Evolutionary conservation across 2,329 filamentous ascomycete species (phyloP), one percentile per base, ranked within the genome.

Genomic region (Paecilomyces variotii): DNA sequence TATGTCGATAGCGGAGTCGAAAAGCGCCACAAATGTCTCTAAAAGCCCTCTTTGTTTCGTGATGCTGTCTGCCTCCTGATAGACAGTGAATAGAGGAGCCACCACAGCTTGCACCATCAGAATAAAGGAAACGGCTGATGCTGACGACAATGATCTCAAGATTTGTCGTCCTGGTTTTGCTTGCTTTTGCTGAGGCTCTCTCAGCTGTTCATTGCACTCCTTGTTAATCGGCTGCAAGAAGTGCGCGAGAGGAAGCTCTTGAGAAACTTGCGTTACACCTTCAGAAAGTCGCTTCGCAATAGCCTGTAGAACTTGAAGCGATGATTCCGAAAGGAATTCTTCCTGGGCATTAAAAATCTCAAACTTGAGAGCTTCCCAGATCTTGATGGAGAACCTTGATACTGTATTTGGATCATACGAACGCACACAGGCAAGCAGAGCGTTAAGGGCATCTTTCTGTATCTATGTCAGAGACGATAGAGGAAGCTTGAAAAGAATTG

Each of bases 351-450:
- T 87, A 12, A 89, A 75, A 10, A 89, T 82, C 65, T 89, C 86
- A 63, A 87, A 89, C 68, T 88, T 89, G 56, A 89, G 69, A 7
- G 84, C 80, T 64, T 88, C 85, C 86, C 86, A 89, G 2, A 88
- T 75, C 0, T 83, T 85, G 54, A 86, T 81, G 0, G 85, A 85
- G 65, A 86, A 86, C 10, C 82, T 79, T 6, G 84, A 83, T 28
- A 88, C 78, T 0, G 82, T 85, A 10, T 78, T 76, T 6, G 81
- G 76, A 24, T 82, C 82, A 61, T 87, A 89, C 12, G 81, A 79
- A n/a, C 71, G 67, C 25, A 85, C 78, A 60, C 84, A 87, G 2
- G 84, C 80, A 49, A 79, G 78, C 53, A 88, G 76, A n/a, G 85
- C 79, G 67, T 84, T 83, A 4, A 89, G 74, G 1, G 86, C 84